Percentiles rank a stretch among this genome's conserved stretches.
phyloP scores from a whole-genome alignment of 2,329 filamentous ascomycete genomes.

The Colletotrichum tamarilloi region DNA sequence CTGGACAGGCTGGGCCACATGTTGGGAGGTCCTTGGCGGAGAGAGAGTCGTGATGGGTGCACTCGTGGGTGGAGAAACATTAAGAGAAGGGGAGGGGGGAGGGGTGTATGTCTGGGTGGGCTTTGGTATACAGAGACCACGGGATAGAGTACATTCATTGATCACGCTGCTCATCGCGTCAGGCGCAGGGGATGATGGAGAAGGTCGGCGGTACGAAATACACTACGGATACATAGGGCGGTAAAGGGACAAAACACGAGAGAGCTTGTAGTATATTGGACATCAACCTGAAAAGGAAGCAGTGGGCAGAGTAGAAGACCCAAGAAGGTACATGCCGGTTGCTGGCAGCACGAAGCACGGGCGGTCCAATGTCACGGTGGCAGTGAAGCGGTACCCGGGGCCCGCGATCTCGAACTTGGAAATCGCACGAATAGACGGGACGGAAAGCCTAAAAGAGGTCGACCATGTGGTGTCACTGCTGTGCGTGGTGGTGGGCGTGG shows the following conservation, averaged over 20 bases:
- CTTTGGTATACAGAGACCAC: too few relatives aligned
- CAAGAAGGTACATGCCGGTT: neutral
- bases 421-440: conserved; percentile 25
- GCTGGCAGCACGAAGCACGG: neutral
- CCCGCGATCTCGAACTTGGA: neutral
- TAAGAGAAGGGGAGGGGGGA: neutral
- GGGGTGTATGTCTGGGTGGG: neutral
- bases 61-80: neutral
- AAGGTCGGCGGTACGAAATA: neutral
- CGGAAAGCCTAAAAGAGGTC: neutral
- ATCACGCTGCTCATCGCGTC: neutral
- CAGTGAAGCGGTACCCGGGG: neutral
- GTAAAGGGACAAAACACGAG: neutral
- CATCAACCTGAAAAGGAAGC: neutral
- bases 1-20: conserved; percentile 9
- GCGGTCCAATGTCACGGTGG: neutral
- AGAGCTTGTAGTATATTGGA: neutral
- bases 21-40: conserved; percentile 14
- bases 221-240: neutral
- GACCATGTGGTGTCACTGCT: neutral
- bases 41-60: neutral
- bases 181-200: neutral
- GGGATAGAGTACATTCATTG: neutral
- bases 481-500: neutral
- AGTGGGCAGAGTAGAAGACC: neutral